Percentiles rank a stretch among this genome's conserved stretches.
Conservation (phyloP, 176 grass and related monocot genomes). For the Paspalum vaginatum region DNA sequence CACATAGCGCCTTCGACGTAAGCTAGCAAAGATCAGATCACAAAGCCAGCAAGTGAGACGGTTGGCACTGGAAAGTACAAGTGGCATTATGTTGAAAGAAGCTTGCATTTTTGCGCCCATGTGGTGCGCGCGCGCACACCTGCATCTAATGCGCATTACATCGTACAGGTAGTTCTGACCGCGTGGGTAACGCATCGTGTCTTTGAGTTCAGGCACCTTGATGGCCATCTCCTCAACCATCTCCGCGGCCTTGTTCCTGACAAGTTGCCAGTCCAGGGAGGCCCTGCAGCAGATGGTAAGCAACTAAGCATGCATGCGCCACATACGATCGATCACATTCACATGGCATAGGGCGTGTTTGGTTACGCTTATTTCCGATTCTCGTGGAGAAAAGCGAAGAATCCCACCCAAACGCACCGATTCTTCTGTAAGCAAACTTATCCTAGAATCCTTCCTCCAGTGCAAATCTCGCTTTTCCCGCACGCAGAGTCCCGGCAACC, state of each 20-base stretch:
- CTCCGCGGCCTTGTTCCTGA: conserved; percentile 14
- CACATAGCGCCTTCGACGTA: not conserved
- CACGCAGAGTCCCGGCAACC: no score
- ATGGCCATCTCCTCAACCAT: not conserved
- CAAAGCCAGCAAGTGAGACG: not conserved
- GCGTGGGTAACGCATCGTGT: not conserved
- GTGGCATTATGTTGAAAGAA: not conserved
- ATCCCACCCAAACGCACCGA: no score
- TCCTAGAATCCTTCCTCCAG: no score
- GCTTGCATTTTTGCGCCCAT: not conserved
- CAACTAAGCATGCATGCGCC: no score
- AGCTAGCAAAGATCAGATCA: conserved; percentile 5
- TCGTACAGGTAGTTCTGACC: not conserved
- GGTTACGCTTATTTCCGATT: no score
- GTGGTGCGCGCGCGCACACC: not conserved
- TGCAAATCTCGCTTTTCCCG: no score
- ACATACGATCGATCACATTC: no score
- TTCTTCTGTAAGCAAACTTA: no score
- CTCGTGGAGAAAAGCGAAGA: no score
- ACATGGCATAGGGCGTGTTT: no score
- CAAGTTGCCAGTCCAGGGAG: no score
- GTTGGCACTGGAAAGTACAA: not conserved
- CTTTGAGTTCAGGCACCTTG: not conserved
- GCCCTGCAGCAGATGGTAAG: no score
- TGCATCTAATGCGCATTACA: not conserved